Conservation (phyloP, 139 green algal genomes). For the Desmodesmus armatus region DNA sequence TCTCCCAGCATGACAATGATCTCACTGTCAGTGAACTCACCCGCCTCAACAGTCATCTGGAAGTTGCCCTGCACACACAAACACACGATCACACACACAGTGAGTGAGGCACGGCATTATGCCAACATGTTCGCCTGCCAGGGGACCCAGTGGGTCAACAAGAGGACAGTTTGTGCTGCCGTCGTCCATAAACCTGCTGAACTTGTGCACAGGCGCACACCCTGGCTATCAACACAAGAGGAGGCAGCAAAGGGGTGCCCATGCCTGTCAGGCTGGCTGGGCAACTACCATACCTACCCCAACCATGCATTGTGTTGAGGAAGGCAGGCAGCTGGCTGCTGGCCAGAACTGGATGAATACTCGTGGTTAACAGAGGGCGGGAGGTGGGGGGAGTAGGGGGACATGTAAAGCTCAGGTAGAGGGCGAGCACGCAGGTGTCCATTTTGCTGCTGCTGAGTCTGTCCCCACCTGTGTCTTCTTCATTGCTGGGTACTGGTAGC, state of each 20-base stretch:
- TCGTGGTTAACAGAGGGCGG: background rate
- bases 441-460: background rate
- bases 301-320: background rate
- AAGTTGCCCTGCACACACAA: slow-evolving; percentile 35
- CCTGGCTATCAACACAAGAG: background rate
- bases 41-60: slow-evolving; percentile 80
- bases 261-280: background rate
- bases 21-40: slow-evolving; percentile 95
- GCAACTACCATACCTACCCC: background rate
- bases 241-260: background rate
- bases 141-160: background rate
- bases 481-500: slow-evolving; percentile 95
- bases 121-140: background rate
- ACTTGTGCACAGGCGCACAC: background rate
- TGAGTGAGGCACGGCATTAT: background rate
- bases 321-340: background rate
- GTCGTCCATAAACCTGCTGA: background rate
- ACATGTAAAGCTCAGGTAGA: no score
- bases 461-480: slow-evolving; percentile 83
- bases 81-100: background rate
- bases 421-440: no score
- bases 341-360: background rate
- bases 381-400: background rate
- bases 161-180: background rate
- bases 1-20: slow-evolving; percentile 99